Evolutionary conservation across 345 rosid species (phyloP), one percentile per base, ranked within the genome.

Genomic region (Sisymbrium altissimum): DNA sequence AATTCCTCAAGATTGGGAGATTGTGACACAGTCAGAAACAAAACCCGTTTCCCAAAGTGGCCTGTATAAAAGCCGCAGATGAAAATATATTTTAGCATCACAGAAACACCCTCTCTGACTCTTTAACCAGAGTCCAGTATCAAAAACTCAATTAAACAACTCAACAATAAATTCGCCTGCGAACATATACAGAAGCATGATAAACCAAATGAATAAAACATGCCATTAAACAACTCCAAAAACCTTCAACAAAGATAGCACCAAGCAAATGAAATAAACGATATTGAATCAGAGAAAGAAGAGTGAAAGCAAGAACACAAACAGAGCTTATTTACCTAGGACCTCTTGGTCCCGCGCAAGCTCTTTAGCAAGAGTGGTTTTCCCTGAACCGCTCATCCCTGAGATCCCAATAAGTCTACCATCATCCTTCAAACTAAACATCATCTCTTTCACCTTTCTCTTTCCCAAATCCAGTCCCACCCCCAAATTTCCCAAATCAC

Each of bases 1-100:
- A 95, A 57, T 15, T 52, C 79, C 66, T 84, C 89, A 49, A 86
- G n/a, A 75, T 87, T 72, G 5, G 99, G 99, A 49, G 97, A 91
- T 62, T 88, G 93, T 15, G 99, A 94, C 12, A 88, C 96, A 0
- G 87, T 89, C 73, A 88, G 72, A 79, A 85, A 89, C 81, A 87
- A 67, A 74, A 89, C 72, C 68, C 71, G 60, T 70, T 59, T 18
- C 73, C 67, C 64, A 44, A 88, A 94, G 36, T 85, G 36, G 17
- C 71, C 99, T 94, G 84, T 62, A 36, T 35, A 50, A 40, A 64
- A 61, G 6, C 56, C 2, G 14, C 32, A 50, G 35, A 30, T 9
- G 1, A 35, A 60, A 21, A 1, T 2, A 8, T 13, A 0, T 9
- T 32, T 57, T 38, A 48, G 35, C 45, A 29, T 62, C 68, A 62